Base-by-base conservation (phyloP, 192 early-diverging fungal species). In the Spinellus fusiger region DNA sequence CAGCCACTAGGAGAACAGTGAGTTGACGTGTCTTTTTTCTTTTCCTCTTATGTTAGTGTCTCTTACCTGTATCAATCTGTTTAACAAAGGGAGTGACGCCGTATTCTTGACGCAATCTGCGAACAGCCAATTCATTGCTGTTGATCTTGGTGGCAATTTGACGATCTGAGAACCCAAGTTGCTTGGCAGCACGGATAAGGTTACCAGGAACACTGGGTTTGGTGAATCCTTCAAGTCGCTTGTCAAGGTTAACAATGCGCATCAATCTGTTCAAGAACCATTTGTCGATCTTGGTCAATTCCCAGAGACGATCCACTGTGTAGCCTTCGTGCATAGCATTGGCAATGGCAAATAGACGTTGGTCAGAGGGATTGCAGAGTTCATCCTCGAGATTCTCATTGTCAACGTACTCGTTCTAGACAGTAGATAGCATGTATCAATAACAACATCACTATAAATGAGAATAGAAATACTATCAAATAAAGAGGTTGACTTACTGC, bases 191-290 rank as follows among this genome's bases (percentile, higher is more conserved):
- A 34, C 77, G 78, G 31, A 95, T 64, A 51, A 86, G 49, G 23
- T 62, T 54, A 3, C 65, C 62, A 22, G 85, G 83, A 34, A 98
- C 44, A 49, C 82, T 86, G 5, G 63, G 59, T 47, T 84, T 74
- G 26, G 84, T 81, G 62, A 85, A 85, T 13, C 73, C 74, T 46
- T 54, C 57, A 29, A 92, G 79, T 5, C 72, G 73, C 66, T 87
- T 82, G 72, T 97, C 88, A 47, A 90, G 77, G 68, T 87, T 83
- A 9, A 90, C 88, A 69, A 98, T 93, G 68, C 88, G 85, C 61
- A 86, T 84, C 44, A 99, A 72, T 77, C 93, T 94, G 84, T 92
- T 86, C 63, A 99, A 84, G 85, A 99, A 99, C 97, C 97, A 99
- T 59, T 84, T 84, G 78, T 99, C 97, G 61, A 99, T 91, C 52